phyloP scores from a whole-genome alignment of 495 filamentous ascomycete species.

The Tuber melanosporum region DNA sequence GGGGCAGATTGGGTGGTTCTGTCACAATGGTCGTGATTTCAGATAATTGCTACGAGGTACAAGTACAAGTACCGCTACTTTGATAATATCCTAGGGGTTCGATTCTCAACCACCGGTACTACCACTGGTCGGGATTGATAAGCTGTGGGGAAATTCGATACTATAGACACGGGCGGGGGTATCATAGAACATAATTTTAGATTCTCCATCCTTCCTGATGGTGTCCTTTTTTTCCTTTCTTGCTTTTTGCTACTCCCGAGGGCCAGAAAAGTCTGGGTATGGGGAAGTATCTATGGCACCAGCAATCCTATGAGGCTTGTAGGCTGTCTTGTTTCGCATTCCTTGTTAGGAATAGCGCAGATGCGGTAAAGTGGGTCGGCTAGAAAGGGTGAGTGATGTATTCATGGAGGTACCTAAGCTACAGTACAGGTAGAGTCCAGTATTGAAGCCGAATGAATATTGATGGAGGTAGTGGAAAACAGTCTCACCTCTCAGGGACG shows the following conservation, averaged over 20 bases:
- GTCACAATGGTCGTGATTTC: neutral
- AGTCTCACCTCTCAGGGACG: neutral
- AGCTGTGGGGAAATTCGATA: neutral
- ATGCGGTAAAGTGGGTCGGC: neutral
- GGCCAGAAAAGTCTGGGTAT: neutral
- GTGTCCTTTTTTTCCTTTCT: neutral
- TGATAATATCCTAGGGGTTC: no score
- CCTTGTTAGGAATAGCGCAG: neutral
- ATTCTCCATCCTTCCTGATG: neutral
- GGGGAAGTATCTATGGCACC: neutral
- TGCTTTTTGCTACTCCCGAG: neutral
- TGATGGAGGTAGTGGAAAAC: neutral
- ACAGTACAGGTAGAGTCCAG: neutral
- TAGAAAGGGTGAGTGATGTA: neutral
- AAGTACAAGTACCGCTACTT: neutral
- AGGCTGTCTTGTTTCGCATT: neutral
- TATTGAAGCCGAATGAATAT: neutral
- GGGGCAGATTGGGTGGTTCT: neutral
- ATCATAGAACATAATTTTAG: neutral
- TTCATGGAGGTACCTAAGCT: neutral
- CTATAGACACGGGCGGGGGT: neutral
- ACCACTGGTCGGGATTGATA: neutral
- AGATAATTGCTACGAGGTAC: neutral
- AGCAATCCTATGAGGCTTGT: neutral
- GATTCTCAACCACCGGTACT: no score